phyloP scores from a whole-genome alignment of 139 green algal species.

The Picochlorum sp. region DNA sequence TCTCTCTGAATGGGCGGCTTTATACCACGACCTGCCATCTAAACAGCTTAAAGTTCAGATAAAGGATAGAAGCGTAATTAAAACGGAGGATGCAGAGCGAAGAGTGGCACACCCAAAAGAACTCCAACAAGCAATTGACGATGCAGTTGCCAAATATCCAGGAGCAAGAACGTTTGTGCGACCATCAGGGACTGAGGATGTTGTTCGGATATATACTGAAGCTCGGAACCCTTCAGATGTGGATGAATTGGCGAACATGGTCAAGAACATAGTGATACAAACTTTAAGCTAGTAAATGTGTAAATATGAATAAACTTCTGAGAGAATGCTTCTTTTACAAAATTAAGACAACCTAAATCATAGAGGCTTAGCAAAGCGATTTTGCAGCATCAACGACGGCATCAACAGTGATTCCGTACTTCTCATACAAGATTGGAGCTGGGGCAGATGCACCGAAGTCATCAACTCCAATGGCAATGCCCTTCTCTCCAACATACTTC shows the following conservation, averaged over 20 bases:
- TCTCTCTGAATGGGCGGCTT: constrained; percentile 60
- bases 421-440: constrained; percentile 81
- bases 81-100: constrained; percentile 67
- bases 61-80: constrained; percentile 56
- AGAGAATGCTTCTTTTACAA: neutral
- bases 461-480: constrained; percentile 82
- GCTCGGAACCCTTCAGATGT: constrained; percentile 56
- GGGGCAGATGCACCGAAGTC: constrained; percentile 82
- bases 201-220: constrained; percentile 95
- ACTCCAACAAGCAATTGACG: constrained; percentile 69
- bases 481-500: constrained; percentile 72
- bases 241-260: constrained; percentile 58
- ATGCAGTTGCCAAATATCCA: constrained; percentile 27
- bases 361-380: constrained; percentile 6
- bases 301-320: neutral
- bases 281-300: neutral
- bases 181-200: constrained; percentile 92
- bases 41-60: constrained; percentile 75
- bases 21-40: constrained; percentile 87
- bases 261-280: constrained; percentile 23
- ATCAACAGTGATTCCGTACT: constrained; percentile 86
- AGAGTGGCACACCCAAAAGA: constrained; percentile 44
- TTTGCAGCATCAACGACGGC: constrained; percentile 71
- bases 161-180: constrained; percentile 76
- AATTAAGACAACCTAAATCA: neutral